A percentile compares a stretch with the other conserved stretches of the same genome.
Evolutionary conservation across 73 alveolate genomes (phyloP).

Genomic region (Urostyla sp.): DNA sequence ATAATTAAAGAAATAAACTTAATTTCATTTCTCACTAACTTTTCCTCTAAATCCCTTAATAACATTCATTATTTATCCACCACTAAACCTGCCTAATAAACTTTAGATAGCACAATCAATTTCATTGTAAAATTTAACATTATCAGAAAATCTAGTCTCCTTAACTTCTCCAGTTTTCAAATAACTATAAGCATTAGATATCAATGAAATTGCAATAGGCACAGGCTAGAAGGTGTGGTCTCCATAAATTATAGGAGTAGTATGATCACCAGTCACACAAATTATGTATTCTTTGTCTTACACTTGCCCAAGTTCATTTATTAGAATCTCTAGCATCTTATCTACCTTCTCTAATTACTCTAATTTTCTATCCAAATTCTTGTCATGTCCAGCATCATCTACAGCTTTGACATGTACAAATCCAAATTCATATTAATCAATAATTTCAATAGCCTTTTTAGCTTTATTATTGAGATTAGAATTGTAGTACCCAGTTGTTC

Average conservation of each 20-base stretch:
- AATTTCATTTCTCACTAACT: no score
- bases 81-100: no score
- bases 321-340: constrained; percentile 43
- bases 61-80: no score
- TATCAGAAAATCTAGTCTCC: background rate
- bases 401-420: constrained; percentile 86
- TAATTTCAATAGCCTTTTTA: constrained; percentile 64
- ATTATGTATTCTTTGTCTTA: constrained; percentile 50
- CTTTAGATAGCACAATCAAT: no score
- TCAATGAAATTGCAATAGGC: constrained; percentile 63
- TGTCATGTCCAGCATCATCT: constrained; percentile 93
- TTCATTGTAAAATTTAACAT: background rate
- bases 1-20: no score
- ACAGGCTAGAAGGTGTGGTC: constrained; percentile 91
- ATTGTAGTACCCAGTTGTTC: constrained; percentile 89
- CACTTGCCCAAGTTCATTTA: constrained; percentile 37
- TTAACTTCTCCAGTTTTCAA: background rate
- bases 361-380: constrained; percentile 56
- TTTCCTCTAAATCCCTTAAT: no score
- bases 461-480: constrained; percentile 73
- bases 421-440: constrained; percentile 76
- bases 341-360: constrained; percentile 75
- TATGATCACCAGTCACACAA: constrained; percentile 90
- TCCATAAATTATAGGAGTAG: constrained; percentile 78
- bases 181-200: background rate